A percentile compares a stretch with the other conserved stretches of the same genome.
Conservation (phyloP, 768 basidiomycete species). For the Kondoa malvinella region DNA sequence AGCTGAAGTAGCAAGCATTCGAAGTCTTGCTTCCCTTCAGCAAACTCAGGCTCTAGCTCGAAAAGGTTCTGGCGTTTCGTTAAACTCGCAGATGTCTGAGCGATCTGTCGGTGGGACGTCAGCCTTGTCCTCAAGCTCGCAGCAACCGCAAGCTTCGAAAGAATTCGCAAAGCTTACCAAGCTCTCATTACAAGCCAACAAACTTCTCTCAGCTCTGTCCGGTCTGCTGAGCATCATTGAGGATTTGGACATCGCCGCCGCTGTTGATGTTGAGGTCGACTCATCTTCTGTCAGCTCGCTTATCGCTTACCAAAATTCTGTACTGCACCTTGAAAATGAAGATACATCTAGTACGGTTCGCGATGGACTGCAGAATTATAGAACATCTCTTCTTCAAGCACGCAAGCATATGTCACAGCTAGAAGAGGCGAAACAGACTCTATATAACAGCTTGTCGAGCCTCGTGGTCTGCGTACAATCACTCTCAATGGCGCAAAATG, state of each 20-base stretch:
- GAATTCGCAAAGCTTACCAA: conserved; percentile 38
- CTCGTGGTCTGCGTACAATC: conserved; percentile 46
- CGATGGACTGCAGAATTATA: neutral
- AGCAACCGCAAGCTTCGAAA: conserved; percentile 1
- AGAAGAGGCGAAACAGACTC: conserved; percentile 51
- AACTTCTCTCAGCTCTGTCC: neutral
- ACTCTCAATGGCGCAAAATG: neutral
- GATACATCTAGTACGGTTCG: neutral
- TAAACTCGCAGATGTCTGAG: conserved; percentile 1
- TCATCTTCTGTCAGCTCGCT: conserved; percentile 24
- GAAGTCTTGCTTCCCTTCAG: neutral
- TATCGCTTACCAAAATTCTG: conserved; percentile 1
- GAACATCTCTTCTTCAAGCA: neutral
- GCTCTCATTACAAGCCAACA: conserved; percentile 34
- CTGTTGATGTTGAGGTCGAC: conserved; percentile 57
- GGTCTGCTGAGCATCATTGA: conserved; percentile 36
- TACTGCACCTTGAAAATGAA: neutral
- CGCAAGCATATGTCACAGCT: conserved; percentile 42
- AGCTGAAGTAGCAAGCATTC: neutral
- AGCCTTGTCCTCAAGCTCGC: conserved; percentile 5
- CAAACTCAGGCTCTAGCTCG: neutral
- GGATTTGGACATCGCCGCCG: conserved; percentile 59
- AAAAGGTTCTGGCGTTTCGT: neutral
- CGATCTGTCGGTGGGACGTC: neutral
- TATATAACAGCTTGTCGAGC: conserved; percentile 53